A percentile compares a stretch with the other conserved stretches of the same genome.
These are phyloP conservation scores for Kodamaea anthophila DNA, from an alignment of 1,139 yeast genomes.

Conservation along the genomic window DNA sequence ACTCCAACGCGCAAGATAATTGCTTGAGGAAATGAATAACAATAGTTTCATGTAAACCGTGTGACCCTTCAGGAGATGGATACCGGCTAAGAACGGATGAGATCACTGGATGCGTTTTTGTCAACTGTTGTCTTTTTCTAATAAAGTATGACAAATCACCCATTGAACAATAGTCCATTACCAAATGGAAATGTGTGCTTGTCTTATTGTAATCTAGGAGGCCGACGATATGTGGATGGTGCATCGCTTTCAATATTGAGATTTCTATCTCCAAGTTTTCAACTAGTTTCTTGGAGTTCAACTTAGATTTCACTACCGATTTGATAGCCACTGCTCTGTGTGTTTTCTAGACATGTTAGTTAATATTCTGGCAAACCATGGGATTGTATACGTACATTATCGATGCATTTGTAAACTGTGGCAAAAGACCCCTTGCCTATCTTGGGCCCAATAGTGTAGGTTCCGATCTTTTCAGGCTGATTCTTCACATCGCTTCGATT, in stretches of 20 bases:
- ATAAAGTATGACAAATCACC: conserved; percentile 91
- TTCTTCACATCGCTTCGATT: conserved; percentile 4
- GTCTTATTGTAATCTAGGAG: conserved; percentile 79
- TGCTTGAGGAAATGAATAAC: conserved; percentile 85
- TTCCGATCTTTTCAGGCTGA: conserved; percentile 25
- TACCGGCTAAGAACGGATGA: conserved; percentile 70
- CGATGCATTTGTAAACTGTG: conserved; percentile 61
- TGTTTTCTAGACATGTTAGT: conserved; percentile 21
- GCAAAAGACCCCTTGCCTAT: conserved; percentile 97
- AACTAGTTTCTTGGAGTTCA: conserved; percentile 77
- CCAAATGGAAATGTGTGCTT: conserved; percentile 70
- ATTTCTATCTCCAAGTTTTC: conserved; percentile 92
- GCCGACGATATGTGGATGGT: conserved; percentile 90
- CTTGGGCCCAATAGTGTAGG: conserved; percentile 57
- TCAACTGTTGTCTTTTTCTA: conserved; percentile 65
- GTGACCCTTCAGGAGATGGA: conserved; percentile 73
- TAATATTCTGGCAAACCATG: not conserved
- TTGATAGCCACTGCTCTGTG: conserved; percentile 76
- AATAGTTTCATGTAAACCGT: conserved; percentile 73
- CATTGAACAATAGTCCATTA: conserved; percentile 96
- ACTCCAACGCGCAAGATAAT: conserved; percentile 74
- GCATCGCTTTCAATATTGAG: conserved; percentile 73
- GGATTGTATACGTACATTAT: conserved; percentile 17
- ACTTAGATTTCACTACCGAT: conserved; percentile 75
- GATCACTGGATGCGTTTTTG: conserved; percentile 72